Base-by-base conservation (phyloP, 257 asterid species). In the Nicotiana undulata region DNA sequence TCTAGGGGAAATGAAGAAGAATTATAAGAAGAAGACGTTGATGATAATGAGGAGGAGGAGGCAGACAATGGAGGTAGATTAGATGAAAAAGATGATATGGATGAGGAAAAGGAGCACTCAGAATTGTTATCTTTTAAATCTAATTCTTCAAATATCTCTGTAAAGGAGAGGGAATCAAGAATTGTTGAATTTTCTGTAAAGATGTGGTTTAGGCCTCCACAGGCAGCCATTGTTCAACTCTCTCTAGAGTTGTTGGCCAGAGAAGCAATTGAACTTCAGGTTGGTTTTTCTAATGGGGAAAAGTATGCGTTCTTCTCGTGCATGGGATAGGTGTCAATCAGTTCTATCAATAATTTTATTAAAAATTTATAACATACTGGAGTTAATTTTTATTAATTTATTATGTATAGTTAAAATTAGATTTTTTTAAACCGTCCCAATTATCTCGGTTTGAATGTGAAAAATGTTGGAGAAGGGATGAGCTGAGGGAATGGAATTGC, bases 181-280 rank as follows among this genome's bases (percentile, higher is more conserved):
- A 90, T 84, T 9, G 87, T 74, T 20, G 92, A 86, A 58, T 82
- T 76, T 81, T 93, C 98, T 0, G 88, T 92, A 63, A 93, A 95
- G 20, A 93, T 86, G 83, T 84, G 97, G n/a, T 90, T 93, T 55
- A 93, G 84, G 88, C 97, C 85, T 60, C 97, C 93, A 86, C 92
- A 92, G 90, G 93, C 89, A 6, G 96, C 97, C 98, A 93, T 93
- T 80, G 32, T 78, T 61, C 13, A 58, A 10, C 58, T 22, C 32
- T 63, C 5, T 75, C 51, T 4, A 40, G 77, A 70, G 58, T 63
- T 53, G 51, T 53, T 58, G 76, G 76, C 31, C 63, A 66, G 79
- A 10, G 75, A 82, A 55, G 77, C 53, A 61, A 67, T 44, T 20
- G 3, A 40, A 12, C 58, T 44, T 44, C 31, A 44, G 58, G 34